phyloP scores from a whole-genome alignment of 305 asterid species.

The Fraxinus greggii region DNA sequence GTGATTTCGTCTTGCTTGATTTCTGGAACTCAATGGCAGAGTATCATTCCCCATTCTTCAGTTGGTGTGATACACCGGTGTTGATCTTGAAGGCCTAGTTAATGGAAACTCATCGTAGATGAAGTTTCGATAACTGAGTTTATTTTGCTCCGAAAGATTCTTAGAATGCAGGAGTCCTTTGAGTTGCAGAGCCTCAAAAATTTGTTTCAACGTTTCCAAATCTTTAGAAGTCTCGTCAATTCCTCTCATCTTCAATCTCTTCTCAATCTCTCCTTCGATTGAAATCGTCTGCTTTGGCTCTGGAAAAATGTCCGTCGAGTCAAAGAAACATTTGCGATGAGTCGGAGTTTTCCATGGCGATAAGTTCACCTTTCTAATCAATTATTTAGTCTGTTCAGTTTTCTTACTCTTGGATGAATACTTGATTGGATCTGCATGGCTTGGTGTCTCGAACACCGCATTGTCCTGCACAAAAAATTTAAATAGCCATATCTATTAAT shows the following conservation, averaged over 20 bases:
- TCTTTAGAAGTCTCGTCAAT: constrained; percentile 73
- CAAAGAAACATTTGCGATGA: constrained; percentile 57
- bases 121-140: constrained; percentile 44
- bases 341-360: constrained; percentile 55
- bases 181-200: constrained; percentile 89
- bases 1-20: constrained; percentile 37
- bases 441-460: constrained; percentile 10
- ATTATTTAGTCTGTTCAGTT: constrained; percentile 33
- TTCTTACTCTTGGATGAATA: constrained; percentile 27
- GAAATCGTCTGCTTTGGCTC: constrained; percentile 61
- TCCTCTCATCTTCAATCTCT: constrained; percentile 60
- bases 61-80: constrained; percentile 19
- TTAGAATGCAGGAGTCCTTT: constrained; percentile 82
- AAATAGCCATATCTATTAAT: too few species aligned
- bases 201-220: constrained; percentile 82
- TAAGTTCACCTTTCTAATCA: constrained; percentile 38
- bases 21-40: constrained; percentile 29
- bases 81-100: constrained; percentile 46
- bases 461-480: constrained; percentile 5
- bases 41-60: constrained; percentile 40
- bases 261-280: constrained; percentile 61
- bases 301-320: constrained; percentile 69
- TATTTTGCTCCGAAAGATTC: constrained; percentile 39
- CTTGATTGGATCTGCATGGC: constrained; percentile 34
- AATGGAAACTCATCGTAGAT: constrained; percentile 70